phyloP scores from a whole-genome alignment of 805 yeast genomes.

The Wickerhamomyces mucosus region DNA sequence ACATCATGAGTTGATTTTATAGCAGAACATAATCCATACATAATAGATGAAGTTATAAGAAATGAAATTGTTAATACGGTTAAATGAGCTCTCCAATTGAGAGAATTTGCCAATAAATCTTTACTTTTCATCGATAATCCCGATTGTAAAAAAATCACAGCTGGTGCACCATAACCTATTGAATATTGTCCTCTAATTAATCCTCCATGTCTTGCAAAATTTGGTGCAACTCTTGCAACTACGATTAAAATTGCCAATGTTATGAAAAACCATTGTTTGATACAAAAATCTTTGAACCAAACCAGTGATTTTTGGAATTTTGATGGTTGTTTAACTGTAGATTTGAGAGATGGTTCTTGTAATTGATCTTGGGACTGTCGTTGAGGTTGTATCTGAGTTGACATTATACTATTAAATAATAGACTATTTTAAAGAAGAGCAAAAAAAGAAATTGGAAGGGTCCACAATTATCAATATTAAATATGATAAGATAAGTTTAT shows the following conservation, averaged over 20 bases:
- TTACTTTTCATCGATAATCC: conserved; percentile 71
- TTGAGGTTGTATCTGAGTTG: no score
- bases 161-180: conserved; percentile 81
- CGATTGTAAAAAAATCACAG: conserved; percentile 70
- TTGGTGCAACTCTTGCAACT: conserved; percentile 69
- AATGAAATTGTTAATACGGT: conserved; percentile 62
- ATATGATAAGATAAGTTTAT: no score
- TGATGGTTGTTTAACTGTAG: no score
- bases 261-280: conserved; percentile 66
- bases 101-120: conserved; percentile 50
- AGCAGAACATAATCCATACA: conserved; percentile 66
- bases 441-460: no score
- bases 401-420: no score
- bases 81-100: conserved; percentile 77
- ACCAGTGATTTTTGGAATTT: neutral
- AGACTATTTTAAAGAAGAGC: no score
- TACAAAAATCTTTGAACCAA: conserved; percentile 11
- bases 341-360: no score
- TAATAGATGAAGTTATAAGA: conserved; percentile 57
- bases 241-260: conserved; percentile 64
- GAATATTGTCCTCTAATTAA: conserved; percentile 63
- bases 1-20: conserved; percentile 48
- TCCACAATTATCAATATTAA: no score
- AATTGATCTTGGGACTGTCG: no score
- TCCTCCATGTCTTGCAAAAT: conserved; percentile 80